Conservation (phyloP, 2,329 filamentous ascomycete species). For the Pestalotiopsis sp. region DNA sequence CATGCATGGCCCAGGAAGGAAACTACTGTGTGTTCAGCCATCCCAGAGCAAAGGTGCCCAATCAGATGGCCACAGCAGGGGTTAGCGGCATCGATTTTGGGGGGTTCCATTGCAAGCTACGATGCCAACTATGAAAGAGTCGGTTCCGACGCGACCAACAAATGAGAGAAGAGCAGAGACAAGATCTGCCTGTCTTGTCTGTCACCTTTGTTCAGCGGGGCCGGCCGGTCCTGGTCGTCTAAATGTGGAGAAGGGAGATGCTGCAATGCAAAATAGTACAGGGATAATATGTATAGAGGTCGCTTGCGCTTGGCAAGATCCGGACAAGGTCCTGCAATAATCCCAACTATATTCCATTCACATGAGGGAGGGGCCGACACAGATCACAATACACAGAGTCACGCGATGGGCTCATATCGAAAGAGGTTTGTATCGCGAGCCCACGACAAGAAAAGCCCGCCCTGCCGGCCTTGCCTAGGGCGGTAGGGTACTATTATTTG, state of each 20-base stretch:
- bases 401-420: neutral
- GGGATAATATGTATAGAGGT: neutral
- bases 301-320: neutral
- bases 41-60: constrained; percentile 7
- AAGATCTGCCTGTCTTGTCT: neutral
- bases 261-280: neutral
- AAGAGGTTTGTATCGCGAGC: neutral
- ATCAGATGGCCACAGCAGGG: neutral
- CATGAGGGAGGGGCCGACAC: no score
- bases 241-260: constrained; percentile 1
- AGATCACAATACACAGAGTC: neutral
- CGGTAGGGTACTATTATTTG: neutral
- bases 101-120: neutral
- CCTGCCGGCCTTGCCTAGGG: neutral
- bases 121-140: neutral
- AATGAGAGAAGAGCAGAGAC: neutral
- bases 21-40: neutral
- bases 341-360: neutral
- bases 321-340: neutral
- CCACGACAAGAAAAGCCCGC: neutral
- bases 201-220: constrained; percentile 7
- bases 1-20: constrained; percentile 1
- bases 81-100: neutral
- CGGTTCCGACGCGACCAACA: neutral
- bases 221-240: neutral